Conservation (phyloP, 495 filamentous ascomycete species). For the Tuber microsphaerosporum region DNA sequence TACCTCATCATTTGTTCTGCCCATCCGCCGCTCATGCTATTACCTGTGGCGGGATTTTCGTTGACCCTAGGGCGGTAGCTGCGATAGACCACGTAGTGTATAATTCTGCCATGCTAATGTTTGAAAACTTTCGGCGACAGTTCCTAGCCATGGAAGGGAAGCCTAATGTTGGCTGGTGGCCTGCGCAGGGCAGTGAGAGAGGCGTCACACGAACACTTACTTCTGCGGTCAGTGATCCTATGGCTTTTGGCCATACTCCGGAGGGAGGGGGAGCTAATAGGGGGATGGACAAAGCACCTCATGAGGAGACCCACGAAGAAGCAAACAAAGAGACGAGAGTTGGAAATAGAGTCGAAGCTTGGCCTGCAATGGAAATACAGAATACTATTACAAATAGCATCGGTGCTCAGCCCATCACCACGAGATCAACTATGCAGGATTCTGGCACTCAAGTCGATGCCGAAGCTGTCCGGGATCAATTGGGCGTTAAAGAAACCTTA, state of each 20-base stretch:
- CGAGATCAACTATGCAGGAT: neutral
- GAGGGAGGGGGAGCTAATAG: neutral
- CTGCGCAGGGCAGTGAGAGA: neutral
- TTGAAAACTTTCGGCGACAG: neutral
- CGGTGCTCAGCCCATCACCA: neutral
- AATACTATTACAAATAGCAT: neutral
- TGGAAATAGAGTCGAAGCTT: neutral
- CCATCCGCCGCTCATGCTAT: neutral
- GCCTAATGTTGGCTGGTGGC: neutral
- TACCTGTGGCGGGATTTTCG: neutral
- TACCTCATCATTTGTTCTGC: neutral
- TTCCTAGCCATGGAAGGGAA: neutral
- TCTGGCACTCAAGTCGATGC: neutral
- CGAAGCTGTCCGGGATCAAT: neutral
- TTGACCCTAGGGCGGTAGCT: neutral
- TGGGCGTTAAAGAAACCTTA: neutral
- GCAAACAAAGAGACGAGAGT: neutral
- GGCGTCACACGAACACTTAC: neutral
- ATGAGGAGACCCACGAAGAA: neutral
- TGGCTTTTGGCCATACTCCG: neutral
- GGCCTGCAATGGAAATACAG: neutral
- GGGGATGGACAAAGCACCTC: neutral
- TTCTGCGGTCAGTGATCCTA: neutral
- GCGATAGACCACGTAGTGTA: neutral
- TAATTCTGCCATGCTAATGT: neutral